These are phyloP conservation scores for Sphaerobolus stellatus DNA, from an alignment of 1,284 basidiomycete species.

Conservation along the genomic window DNA sequence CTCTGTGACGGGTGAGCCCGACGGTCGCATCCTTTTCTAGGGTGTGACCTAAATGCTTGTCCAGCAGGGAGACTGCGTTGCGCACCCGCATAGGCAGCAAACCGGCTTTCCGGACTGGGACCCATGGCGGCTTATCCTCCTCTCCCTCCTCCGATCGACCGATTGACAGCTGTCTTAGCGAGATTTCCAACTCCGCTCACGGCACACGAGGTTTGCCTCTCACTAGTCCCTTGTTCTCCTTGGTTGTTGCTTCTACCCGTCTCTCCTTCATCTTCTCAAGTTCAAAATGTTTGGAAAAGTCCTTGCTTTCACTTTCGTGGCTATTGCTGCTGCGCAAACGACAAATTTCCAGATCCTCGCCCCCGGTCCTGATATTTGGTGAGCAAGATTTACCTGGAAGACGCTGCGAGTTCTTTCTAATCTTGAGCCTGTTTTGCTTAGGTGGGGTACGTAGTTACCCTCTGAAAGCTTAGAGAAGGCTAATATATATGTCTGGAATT, in stretches of 20 bases:
- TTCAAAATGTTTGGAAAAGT: constrained; percentile 8
- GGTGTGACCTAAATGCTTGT: too few relatives aligned
- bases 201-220: neutral
- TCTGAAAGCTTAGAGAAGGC: neutral
- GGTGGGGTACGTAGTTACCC: constrained; percentile 9
- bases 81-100: too few relatives aligned
- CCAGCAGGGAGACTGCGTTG: too few relatives aligned
- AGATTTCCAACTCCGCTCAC: neutral
- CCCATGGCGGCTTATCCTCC: too few relatives aligned
- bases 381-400: too few relatives aligned
- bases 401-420: too few relatives aligned
- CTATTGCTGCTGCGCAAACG: constrained; percentile 4
- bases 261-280: neutral
- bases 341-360: neutral
- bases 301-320: constrained; percentile 7
- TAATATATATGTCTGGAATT: neutral
- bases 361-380: constrained; percentile 7
- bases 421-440: neutral
- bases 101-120: too few relatives aligned
- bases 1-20: too few relatives aligned
- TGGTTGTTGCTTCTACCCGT: neutral
- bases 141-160: too few relatives aligned
- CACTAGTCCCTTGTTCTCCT: neutral
- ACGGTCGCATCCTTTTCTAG: too few relatives aligned
- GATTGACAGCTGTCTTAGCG: neutral